A percentile compares a stretch with the other conserved stretches of the same genome.
Evolutionary conservation across 257 asterid species (phyloP).

Genomic region (Solanum habrochaites): DNA sequence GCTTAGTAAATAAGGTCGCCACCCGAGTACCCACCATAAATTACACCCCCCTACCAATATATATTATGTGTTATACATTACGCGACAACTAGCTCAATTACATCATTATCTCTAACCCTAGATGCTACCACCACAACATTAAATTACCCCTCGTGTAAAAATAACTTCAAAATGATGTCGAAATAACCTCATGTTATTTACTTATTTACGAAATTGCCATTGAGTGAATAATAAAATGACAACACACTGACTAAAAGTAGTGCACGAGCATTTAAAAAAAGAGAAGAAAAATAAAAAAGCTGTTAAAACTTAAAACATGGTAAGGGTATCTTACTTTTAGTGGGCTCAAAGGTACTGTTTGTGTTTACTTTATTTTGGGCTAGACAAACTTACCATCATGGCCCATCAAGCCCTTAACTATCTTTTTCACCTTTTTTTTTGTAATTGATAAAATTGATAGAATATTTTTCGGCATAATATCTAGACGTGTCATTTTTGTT

Average conservation of each 20-base stretch:
- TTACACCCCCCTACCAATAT: too few relatives aligned
- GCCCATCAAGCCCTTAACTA: not conserved
- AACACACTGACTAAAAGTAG: conserved; percentile 6
- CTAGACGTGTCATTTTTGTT: not conserved
- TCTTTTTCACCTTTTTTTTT: not conserved
- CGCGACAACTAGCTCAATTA: not conserved
- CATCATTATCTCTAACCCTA: not conserved
- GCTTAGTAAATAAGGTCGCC: too few relatives aligned
- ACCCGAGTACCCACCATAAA: too few relatives aligned
- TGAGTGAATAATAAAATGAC: not conserved
- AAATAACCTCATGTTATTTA: not conserved
- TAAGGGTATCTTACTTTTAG: not conserved
- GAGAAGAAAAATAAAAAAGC: not conserved
- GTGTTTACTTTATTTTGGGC: not conserved
- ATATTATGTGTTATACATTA: not conserved
- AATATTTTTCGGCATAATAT: not conserved
- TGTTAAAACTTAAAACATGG: not conserved
- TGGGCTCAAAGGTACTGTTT: not conserved
- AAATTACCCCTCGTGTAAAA: not conserved
- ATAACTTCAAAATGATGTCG: not conserved
- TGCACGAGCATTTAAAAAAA: not conserved
- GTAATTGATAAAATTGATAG: not conserved
- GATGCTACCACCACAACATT: fast-evolving
- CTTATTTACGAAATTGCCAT: conserved; percentile 14
- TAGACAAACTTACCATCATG: not conserved